These are phyloP conservation scores for Hypomyces rosellus DNA, from an alignment of 2,329 filamentous ascomycete species.

Conservation along the genomic window DNA sequence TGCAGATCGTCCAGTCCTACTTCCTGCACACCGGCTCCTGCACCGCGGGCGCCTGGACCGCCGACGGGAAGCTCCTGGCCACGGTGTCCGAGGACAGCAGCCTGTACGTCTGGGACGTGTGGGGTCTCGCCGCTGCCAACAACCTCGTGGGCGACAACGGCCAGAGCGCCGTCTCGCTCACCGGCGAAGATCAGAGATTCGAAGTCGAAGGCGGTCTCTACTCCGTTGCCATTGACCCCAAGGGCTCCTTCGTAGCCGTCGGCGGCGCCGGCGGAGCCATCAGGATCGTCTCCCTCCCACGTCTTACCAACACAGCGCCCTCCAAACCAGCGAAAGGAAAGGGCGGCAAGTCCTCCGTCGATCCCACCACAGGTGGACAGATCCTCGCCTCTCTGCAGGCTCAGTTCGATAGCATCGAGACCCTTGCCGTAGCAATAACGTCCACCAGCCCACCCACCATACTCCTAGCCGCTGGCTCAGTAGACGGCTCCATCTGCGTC, in stretches of 20 bases:
- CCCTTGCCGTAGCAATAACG: conserved; percentile 52
- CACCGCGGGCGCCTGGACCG: conserved; percentile 86
- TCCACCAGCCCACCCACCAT: conserved; percentile 41
- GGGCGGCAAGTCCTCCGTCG: conserved; percentile 29
- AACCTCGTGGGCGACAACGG: conserved; percentile 46
- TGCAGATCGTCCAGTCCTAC: conserved; percentile 84
- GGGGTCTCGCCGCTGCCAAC: conserved; percentile 64
- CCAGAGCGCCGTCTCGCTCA: conserved; percentile 68
- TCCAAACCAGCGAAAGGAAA: conserved; percentile 17
- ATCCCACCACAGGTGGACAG: conserved; percentile 39
- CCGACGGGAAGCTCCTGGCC: conserved; percentile 77
- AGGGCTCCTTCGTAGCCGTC: conserved; percentile 71
- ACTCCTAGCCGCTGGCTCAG: conserved; percentile 58
- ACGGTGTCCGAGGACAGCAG: conserved; percentile 86
- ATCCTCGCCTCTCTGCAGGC: conserved; percentile 81
- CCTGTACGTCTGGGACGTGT: conserved; percentile 90
- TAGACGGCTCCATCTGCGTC: conserved; percentile 72
- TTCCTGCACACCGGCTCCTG: conserved; percentile 82
- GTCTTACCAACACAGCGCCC: conserved; percentile 35
- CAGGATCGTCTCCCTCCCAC: conserved; percentile 77
- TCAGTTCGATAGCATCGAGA: conserved; percentile 71
- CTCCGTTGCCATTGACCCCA: conserved; percentile 76
- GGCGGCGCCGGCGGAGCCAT: conserved; percentile 85
- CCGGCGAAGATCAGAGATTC: conserved; percentile 80
- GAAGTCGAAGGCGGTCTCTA: conserved; percentile 86